These are phyloP conservation scores for Aspergillus sp. DNA, from an alignment of 2,329 filamentous ascomycete genomes.

Conservation along the genomic window DNA sequence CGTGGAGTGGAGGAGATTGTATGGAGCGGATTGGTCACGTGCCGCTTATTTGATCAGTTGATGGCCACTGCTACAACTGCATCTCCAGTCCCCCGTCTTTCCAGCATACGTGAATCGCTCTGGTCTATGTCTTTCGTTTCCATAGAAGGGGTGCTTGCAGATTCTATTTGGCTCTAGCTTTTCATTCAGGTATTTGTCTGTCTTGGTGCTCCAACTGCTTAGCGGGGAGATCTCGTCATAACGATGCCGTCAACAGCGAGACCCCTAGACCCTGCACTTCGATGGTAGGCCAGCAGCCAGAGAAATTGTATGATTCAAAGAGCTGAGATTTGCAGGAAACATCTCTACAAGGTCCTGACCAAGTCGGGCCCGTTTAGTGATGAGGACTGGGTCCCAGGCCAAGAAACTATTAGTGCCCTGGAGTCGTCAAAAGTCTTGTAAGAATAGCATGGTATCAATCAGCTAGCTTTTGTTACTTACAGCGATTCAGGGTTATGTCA, in stretches of 20 bases:
- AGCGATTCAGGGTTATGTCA: slow-evolving; percentile 43
- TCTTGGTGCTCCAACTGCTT: not conserved
- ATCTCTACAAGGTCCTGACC: slow-evolving; percentile 72
- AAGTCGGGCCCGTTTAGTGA: slow-evolving; percentile 75
- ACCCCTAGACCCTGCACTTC: slow-evolving; percentile 7
- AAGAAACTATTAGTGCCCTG: slow-evolving; percentile 48
- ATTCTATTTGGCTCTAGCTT: not conserved
- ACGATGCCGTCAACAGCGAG: slow-evolving; percentile 9
- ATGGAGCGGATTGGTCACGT: slow-evolving; percentile 23
- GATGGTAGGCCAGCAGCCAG: slow-evolving; percentile 8
- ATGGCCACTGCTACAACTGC: slow-evolving; percentile 2
- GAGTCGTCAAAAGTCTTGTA: slow-evolving; percentile 69
- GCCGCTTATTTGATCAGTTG: slow-evolving; percentile 7
- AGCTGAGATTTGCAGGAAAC: slow-evolving; percentile 52
- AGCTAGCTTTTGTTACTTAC: no score
- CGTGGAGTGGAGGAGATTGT: slow-evolving; percentile 9
- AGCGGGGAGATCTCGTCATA: not conserved
- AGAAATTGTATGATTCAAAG: not conserved
- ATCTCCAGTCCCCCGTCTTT: not conserved
- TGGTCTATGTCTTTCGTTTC: no score
- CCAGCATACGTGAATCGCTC: not conserved
- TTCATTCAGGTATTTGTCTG: not conserved
- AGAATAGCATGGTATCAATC: slow-evolving; percentile 26
- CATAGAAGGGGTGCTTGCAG: no score
- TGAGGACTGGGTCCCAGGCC: slow-evolving; percentile 47